phyloP scores from a whole-genome alignment of 2,329 filamentous ascomycete genomes.

The Bipolaris cookei region DNA sequence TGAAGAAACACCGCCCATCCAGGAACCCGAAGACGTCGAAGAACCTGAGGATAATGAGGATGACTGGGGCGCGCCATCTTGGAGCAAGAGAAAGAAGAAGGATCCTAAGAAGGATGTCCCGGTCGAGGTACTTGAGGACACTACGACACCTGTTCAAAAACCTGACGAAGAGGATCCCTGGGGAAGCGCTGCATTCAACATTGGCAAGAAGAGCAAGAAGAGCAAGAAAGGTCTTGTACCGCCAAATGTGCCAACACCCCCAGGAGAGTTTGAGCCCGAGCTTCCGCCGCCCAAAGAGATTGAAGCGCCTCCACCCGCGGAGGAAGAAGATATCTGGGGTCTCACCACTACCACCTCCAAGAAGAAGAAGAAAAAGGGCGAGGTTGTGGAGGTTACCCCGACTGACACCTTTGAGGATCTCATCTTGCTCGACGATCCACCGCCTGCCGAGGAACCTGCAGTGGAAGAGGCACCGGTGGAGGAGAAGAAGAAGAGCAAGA shows the following conservation, averaged over 20 bases:
- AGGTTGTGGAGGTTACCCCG: slow-evolving; percentile 24
- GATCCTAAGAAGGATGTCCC: slow-evolving; percentile 49
- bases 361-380: slow-evolving; percentile 47
- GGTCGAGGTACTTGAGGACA: slow-evolving; percentile 50
- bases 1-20: slow-evolving; percentile 40
- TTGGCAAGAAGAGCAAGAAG: slow-evolving; percentile 63
- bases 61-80: slow-evolving; percentile 64
- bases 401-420: slow-evolving; percentile 43
- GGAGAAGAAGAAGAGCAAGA: slow-evolving; percentile 39
- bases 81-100: slow-evolving; percentile 56
- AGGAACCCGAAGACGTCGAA: slow-evolving; percentile 57
- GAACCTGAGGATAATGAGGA: slow-evolving; percentile 60
- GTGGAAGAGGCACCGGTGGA: slow-evolving; percentile 22
- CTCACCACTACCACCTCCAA: slow-evolving; percentile 31
- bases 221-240: slow-evolving; percentile 60
- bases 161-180: slow-evolving; percentile 53
- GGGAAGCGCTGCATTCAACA: slow-evolving; percentile 47
- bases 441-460: slow-evolving; percentile 18
- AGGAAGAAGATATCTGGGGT: slow-evolving; percentile 46
- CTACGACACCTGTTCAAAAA: slow-evolving; percentile 50
- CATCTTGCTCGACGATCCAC: slow-evolving; percentile 41
- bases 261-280: slow-evolving; percentile 50
- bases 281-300: slow-evolving; percentile 62
- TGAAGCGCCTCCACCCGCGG: slow-evolving; percentile 42
- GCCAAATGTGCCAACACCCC: slow-evolving; percentile 56